phyloP scores from a whole-genome alignment of 1,284 basidiomycete genomes.

The Ustilago shanxiensis region DNA sequence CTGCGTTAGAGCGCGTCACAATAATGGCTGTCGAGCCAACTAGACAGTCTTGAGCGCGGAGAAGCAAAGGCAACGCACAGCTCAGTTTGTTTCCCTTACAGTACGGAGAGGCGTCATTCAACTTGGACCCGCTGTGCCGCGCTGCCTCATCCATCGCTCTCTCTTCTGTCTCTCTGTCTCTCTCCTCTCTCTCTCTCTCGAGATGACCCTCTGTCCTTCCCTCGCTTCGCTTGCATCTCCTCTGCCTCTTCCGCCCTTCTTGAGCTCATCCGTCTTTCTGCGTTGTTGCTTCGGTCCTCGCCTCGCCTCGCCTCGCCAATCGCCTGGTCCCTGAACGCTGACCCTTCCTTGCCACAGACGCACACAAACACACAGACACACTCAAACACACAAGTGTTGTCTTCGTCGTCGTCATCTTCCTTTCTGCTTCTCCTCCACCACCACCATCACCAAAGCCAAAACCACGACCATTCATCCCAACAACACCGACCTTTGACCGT shows the following conservation, averaged over 20 bases:
- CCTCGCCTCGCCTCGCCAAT: conserved; percentile 6
- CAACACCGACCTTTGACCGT: conserved; percentile 10
- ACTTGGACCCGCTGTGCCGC: conserved; percentile 5
- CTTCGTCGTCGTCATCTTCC: conserved; percentile 7
- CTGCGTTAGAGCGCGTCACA: not conserved
- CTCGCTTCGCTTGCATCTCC: not conserved
- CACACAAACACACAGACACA: conserved; percentile 16
- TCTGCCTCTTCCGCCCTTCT: not conserved
- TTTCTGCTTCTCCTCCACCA: not conserved
- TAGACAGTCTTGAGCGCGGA: not conserved
- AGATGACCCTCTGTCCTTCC: too few species aligned
- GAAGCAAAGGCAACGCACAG: not conserved
- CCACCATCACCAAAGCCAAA: conserved; percentile 25
- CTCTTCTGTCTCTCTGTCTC: not conserved
- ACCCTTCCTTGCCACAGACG: conserved; percentile 7
- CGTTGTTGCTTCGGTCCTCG: not conserved
- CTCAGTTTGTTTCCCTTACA: not conserved
- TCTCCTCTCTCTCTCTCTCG: too few species aligned
- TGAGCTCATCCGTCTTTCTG: not conserved
- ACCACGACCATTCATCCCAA: conserved; percentile 14
- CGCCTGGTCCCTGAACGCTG: not conserved
- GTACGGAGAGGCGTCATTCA: not conserved
- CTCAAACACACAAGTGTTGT: not conserved
- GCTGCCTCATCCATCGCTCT: not conserved
- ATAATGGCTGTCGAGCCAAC: not conserved